A percentile compares a stretch with the other conserved stretches of the same genome.
Conservation (phyloP, 371 early-diverging fungal genomes). For the Haplosporangium sp. region DNA sequence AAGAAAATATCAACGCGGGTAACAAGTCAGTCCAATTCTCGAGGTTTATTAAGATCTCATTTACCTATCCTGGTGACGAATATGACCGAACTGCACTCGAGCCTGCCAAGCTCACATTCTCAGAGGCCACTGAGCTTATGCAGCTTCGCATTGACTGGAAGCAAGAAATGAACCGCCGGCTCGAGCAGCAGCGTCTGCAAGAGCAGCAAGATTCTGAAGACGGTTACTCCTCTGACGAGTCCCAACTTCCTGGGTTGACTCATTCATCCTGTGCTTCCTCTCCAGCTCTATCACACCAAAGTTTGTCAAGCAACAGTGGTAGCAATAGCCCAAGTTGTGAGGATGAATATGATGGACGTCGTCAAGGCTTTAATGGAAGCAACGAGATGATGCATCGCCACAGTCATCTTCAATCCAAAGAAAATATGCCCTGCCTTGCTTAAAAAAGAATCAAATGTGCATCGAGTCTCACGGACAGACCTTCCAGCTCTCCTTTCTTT, state of each 20-base stretch:
- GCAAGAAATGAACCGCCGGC: slow-evolving; percentile 42
- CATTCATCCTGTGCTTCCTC: slow-evolving; percentile 5
- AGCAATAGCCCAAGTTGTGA: slow-evolving; percentile 29
- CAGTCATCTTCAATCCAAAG: slow-evolving; percentile 34
- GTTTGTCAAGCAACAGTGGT: slow-evolving; percentile 17
- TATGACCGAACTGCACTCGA: slow-evolving; percentile 53
- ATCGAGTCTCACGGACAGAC: background rate
- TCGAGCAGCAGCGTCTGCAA: background rate
- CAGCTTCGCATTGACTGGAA: slow-evolving; percentile 48
- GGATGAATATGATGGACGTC: slow-evolving; percentile 27
- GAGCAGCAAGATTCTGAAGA: slow-evolving; percentile 21
- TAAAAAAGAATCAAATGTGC: slow-evolving; percentile 4
- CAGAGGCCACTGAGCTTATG: slow-evolving; percentile 47
- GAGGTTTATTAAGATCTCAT: slow-evolving; percentile 52
- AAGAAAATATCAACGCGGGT: slow-evolving; percentile 9
- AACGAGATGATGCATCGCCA: slow-evolving; percentile 48
- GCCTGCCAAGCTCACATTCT: slow-evolving; percentile 50
- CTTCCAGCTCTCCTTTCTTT: background rate
- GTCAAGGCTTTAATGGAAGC: slow-evolving; percentile 18
- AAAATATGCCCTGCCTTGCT: slow-evolving; percentile 29
- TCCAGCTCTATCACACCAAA: slow-evolving; percentile 22
- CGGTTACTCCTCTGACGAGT: slow-evolving; percentile 16
- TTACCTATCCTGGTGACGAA: slow-evolving; percentile 53
- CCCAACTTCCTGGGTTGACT: slow-evolving; percentile 2
- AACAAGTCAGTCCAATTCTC: slow-evolving; percentile 51